These are phyloP conservation scores for Graphiopsis chlorocephala DNA, from an alignment of 2,329 filamentous ascomycete species.

Conservation along the genomic window DNA sequence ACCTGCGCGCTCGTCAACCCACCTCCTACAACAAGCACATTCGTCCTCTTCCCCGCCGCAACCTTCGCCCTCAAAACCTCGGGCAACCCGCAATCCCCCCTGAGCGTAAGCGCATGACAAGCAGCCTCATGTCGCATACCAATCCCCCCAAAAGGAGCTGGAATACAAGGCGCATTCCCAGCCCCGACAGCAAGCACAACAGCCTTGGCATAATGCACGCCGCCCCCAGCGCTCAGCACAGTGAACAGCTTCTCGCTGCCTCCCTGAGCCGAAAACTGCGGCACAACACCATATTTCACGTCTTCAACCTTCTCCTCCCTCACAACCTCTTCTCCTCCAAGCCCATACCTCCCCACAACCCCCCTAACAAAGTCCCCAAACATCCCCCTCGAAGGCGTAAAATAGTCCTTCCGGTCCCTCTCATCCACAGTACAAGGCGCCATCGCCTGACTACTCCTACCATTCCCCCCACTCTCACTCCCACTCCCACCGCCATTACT, in stretches of 20 bases:
- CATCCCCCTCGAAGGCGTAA: slow-evolving; percentile 39
- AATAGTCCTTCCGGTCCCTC: slow-evolving; percentile 48
- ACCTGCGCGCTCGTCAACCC: slow-evolving; percentile 75
- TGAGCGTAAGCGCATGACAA: slow-evolving; percentile 54
- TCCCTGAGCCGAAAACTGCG: slow-evolving; percentile 39
- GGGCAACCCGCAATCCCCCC: slow-evolving; percentile 6
- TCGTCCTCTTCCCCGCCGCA: slow-evolving; percentile 48
- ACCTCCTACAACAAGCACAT: slow-evolving; percentile 69
- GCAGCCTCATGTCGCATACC: slow-evolving; percentile 44
- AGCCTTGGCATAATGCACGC: slow-evolving; percentile 54
- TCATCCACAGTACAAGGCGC: slow-evolving; percentile 43
- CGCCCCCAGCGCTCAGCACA: slow-evolving; percentile 54
- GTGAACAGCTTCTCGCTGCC: slow-evolving; percentile 58
- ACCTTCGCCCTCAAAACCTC: slow-evolving; percentile 48
- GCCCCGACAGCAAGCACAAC: slow-evolving; percentile 71
- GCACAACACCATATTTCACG: slow-evolving; percentile 57
- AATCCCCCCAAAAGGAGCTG: slow-evolving; percentile 33
- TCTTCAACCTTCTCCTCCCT: slow-evolving; percentile 59
- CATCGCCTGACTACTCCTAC: slow-evolving; percentile 17
- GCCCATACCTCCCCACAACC: slow-evolving; percentile 40
- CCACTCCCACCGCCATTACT: neutral
- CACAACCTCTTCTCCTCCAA: slow-evolving; percentile 52
- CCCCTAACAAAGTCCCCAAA: slow-evolving; percentile 43
- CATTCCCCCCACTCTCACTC: too few relatives aligned
- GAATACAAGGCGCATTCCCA: slow-evolving; percentile 57